phyloP scores from a whole-genome alignment of 306 rosid species.

The Trifolium dubium region DNA sequence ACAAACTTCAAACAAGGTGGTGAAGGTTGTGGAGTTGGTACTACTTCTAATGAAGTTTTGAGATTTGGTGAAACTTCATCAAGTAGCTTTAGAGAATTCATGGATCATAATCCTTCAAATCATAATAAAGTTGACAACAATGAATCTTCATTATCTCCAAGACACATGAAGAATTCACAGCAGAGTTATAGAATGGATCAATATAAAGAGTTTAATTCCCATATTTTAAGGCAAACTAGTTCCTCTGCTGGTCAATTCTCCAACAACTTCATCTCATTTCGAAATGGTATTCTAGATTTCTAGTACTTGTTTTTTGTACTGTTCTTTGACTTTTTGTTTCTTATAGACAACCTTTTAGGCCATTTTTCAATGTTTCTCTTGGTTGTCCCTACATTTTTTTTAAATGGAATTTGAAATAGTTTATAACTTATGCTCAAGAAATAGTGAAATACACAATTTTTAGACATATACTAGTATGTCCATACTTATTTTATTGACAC shows the following conservation, averaged over 20 bases:
- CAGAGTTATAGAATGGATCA: neutral
- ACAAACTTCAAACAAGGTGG: conserved; percentile 45
- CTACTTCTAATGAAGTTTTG: conserved; percentile 9
- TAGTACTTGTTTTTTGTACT: neutral
- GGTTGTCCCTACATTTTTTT: neutral
- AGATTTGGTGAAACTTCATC: conserved; percentile 48
- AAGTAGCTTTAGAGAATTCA: conserved; percentile 45
- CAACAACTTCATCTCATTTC: conserved; percentile 57
- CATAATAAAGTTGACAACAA: neutral
- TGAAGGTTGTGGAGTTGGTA: conserved; percentile 7
- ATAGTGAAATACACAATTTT: neutral
- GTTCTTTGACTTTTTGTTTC: neutral
- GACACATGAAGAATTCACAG: neutral
- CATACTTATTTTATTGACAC: too few species aligned
- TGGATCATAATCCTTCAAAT: conserved; percentile 31
- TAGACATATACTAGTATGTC: too few species aligned
- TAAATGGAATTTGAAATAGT: neutral
- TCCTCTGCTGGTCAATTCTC: conserved; percentile 67
- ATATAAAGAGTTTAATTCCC: conserved; percentile 40
- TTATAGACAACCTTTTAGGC: conserved; percentile 8
- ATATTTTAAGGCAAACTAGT: conserved; percentile 67
- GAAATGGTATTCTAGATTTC: conserved; percentile 66
- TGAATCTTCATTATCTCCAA: neutral
- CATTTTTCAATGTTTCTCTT: neutral
- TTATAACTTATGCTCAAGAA: neutral